Evolutionary conservation across 2,329 filamentous ascomycete genomes (phyloP).

Genomic region (Incumbomyces delicatus): DNA sequence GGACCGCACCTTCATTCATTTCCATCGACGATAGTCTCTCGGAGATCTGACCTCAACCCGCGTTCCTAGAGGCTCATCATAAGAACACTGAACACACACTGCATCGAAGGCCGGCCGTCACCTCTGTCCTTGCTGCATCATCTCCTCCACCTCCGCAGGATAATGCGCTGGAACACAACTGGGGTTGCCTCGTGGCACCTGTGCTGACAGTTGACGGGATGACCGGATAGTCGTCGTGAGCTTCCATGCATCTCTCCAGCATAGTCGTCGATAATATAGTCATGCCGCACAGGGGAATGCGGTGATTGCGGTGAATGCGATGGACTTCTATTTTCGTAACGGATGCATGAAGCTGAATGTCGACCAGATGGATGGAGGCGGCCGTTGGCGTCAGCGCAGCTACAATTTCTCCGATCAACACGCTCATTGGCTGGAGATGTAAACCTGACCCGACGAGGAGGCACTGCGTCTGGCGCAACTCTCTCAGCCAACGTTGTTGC

Average conservation of each 20-base stretch:
- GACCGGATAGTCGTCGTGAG: neutral
- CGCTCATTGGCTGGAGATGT: neutral
- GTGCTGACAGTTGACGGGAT: neutral
- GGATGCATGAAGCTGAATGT: neutral
- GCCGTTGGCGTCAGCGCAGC: neutral
- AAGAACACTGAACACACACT: no score
- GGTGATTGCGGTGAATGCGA: neutral
- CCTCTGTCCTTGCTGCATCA: neutral
- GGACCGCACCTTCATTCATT: no score
- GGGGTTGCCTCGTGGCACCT: neutral
- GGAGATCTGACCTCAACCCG: conserved; percentile 1
- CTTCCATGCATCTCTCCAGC: neutral
- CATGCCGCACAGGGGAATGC: neutral
- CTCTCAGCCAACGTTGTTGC: neutral
- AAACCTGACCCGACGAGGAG: neutral
- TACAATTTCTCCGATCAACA: neutral
- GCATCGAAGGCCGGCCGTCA: no score
- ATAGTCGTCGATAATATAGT: neutral
- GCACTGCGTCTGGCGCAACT: neutral
- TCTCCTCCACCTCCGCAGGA: conserved; percentile 1
- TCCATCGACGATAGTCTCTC: neutral
- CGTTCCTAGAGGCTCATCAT: neutral
- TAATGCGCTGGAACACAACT: conserved; percentile 1
- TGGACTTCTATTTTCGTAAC: neutral
- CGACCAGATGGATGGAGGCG: neutral